Evolutionary conservation across 352 stramenopile genomes (phyloP), one percentile per base, ranked within the genome.

Genomic region (Globisporangium canariense): DNA sequence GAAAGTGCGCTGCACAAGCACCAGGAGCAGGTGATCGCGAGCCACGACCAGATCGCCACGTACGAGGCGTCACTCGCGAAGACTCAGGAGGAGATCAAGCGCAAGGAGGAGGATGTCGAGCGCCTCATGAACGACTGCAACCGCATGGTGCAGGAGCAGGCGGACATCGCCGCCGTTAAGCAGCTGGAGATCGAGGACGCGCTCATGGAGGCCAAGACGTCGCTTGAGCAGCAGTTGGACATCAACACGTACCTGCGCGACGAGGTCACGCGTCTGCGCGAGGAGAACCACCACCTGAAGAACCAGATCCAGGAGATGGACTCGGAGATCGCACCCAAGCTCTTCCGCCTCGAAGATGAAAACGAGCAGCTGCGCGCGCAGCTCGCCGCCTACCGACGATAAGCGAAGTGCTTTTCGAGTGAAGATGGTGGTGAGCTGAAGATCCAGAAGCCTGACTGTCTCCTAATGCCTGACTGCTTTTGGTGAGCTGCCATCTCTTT

Each of bases 231-330:
- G 69, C 86, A 95, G 64, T 65, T 95, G 8, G 79, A 90, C 41
- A 92, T 92, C 65, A 95, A 93, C 66, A 89, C 83, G 65, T 92
- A 92, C 67, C 63, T 95, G 51, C 79, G 83, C 30, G 78, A 91
- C 52, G 86, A 95, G 69, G 81, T 95, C 2, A 77, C 75, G 18
- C 86, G 86, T 43, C 66, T 92, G 36, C 84, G 86, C n/a, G 81
- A 93, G 68, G 86, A 93, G 64, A 95, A 89, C 56, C 78, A 90
- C 56, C 81, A 92, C 52, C 59, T 95, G 20, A 93, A 95, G 70
- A 93, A 95, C 60, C 86, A 93, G 70, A 93, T 95, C 58, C 63
- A 89, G 20, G 84, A 93, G 70, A 89, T 93, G 73, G 86, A 95
- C 64, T 88, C 83, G 36, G 83, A 93, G 68, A 78, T 95, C 40